Evolutionary conservation across 306 rosid species (phyloP).

Genomic region (Castanospermum australe): DNA sequence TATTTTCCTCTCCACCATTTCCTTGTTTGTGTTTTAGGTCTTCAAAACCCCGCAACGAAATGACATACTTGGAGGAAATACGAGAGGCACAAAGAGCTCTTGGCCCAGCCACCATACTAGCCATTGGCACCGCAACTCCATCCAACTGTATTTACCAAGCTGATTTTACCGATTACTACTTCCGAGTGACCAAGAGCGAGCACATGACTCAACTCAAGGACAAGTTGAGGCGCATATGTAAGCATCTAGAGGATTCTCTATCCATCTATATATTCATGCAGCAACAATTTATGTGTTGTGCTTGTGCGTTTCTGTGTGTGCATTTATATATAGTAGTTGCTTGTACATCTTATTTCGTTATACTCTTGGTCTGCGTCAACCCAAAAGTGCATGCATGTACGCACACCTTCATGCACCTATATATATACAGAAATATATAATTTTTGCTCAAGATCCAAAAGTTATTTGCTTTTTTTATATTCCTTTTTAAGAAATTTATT

Average conservation of each 20-base stretch:
- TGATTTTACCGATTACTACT: constrained; percentile 42
- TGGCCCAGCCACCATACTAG: constrained; percentile 37
- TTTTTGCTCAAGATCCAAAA: not conserved
- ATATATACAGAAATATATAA: not conserved
- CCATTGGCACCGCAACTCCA: constrained; percentile 47
- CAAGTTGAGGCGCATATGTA: constrained; percentile 47
- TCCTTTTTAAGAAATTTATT: not conserved
- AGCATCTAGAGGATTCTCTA: not conserved
- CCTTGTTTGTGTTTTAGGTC: not conserved
- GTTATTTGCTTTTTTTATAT: not conserved
- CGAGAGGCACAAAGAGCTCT: constrained; percentile 25
- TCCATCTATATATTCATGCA: not conserved
- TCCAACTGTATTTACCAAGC: constrained; percentile 22
- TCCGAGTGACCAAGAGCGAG: constrained; percentile 32
- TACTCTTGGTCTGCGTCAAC: not conserved
- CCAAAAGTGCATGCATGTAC: not conserved
- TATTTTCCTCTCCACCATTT: not conserved
- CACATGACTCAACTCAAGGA: constrained; percentile 38
- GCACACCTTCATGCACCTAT: not conserved
- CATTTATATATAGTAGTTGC: not conserved
- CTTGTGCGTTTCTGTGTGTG: not conserved
- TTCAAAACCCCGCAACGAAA: not conserved
- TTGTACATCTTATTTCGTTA: not conserved
- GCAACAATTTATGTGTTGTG: not conserved
- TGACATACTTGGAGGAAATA: constrained; percentile 29